Evolutionary conservation across 2,329 filamentous ascomycete species (phyloP), one percentile per base, ranked within the genome.

Genomic region (Calonectria leucothoes): DNA sequence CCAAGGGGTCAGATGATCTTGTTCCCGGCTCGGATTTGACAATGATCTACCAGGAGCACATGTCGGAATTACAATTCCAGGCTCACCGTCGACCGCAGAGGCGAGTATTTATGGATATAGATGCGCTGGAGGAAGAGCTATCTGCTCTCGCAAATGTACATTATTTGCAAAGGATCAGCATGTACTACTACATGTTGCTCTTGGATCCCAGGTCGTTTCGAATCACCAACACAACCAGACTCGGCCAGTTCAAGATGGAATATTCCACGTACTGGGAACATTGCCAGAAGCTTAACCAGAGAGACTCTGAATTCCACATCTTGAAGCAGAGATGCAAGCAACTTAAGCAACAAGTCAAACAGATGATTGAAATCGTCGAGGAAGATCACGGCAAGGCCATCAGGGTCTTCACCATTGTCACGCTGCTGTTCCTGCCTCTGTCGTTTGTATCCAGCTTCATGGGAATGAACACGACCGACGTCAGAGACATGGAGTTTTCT

Each of bases 401-500:
- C 37, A 73, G 80, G 4, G 80, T 81, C 1, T 85, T 86, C 74
- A 86, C 85, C 25, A 82, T 86, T 69, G 84, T 85, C 8, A 86
- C 85, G 2, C 79, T 85, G 15, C 79, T 86, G 25, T 86, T 86
- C 74, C 74, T 86, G 15, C 85, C 85, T 2, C 75, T 76, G 11
- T 75, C 72, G 7, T 73, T 74, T 33, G 49, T 74, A 6, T 37
- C 78, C 4, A 83, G 82, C 66, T 83, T 85, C 66, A 82, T 88
- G 73, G 86, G 86, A 29, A 87, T 87, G 84, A 88, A 87, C 76
- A 86, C 85, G 4, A 79, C 80, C 25, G 86, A 86, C 73, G 80
- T 87, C 8, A 81, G 85, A 25, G 81, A 87, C 70, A 66, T 84
- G 77, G 77, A 83, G 6, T 72, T 79, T 1, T 81, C 79, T 12